Base-by-base conservation (phyloP, 2,329 filamentous ascomycete species). In the Cadophora sp. region DNA sequence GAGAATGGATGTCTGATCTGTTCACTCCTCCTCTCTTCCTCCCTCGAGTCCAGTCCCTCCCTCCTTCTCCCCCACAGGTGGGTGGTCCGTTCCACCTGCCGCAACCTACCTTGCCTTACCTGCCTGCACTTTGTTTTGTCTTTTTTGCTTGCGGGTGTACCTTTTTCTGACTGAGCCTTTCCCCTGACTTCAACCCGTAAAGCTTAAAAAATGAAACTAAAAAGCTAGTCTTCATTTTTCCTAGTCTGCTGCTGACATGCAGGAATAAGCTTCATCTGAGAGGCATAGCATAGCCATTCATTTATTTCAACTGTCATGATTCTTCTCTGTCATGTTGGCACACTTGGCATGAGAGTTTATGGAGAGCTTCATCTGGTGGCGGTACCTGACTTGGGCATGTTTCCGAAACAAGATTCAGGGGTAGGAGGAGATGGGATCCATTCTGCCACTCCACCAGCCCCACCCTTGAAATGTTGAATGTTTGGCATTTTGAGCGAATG, bases 321-420 rank as follows among this genome's bases (percentile, higher is more conserved):
- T 30, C 6, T 30, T 30, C 14, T 16, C 5, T 53, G 14, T 53
- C 27, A 3, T 33, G 16, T n/a, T 53, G 24, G 5, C 14, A 33
- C 5, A 16, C 4, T n/a, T 53, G 24, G 5, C 14, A 33, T 14
- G 27, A 33, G 16, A 53, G n/a, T 9, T 30, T 4, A 9, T n/a
- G 14, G 16, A 53, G 33, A 14, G 24, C 14, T 53, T 4, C 13
- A n/a, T 39, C 8, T 9, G 36, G 36, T 39, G 16, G 16, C 33
- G 24, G 16, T 30, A 33, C 50, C 14, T n/a, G 47, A 51, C 3
- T 6, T 30, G 6, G 8, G 27, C 18, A 7, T n/a, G 27, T 16
- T 53, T 53, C 16, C 18, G 50, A 53, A 33, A 53, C 50, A 22
- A 33, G 50, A n/a, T 33, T 53, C 50, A 53, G 50, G 50, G 24